Percentiles rank a stretch among this genome's conserved stretches.
phyloP scores from a whole-genome alignment of 441 rosid species.

The Raphanus hybrid region DNA sequence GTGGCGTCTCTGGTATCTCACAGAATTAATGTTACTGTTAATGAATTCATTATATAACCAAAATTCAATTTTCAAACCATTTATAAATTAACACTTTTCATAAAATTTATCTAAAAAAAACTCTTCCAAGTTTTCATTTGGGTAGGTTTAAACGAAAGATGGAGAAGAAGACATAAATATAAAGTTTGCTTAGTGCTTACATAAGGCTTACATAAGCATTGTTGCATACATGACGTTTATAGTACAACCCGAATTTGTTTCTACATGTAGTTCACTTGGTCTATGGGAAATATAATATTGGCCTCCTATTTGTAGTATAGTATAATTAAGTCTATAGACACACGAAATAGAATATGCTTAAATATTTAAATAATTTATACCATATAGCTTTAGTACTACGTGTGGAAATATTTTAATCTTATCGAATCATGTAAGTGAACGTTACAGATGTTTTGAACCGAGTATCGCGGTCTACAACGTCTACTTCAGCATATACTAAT shows the following conservation, averaged over 20 bases:
- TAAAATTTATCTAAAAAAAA: neutral
- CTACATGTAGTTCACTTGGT: conserved; percentile 23
- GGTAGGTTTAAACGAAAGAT: conserved; percentile 7
- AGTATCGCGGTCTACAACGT: no score
- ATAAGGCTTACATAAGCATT: conserved; percentile 38
- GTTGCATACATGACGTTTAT: conserved; percentile 34
- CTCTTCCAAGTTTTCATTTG: conserved; percentile 6
- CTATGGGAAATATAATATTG: neutral
- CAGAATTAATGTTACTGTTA: neutral
- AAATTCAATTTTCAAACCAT: neutral
- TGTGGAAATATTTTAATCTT: no score
- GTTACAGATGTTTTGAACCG: no score
- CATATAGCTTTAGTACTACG: no score
- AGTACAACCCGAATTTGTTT: conserved; percentile 7
- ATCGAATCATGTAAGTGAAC: no score
- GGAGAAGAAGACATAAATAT: conserved; percentile 13
- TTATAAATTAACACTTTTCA: neutral
- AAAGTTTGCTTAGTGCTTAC: neutral
- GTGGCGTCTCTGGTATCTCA: neutral
- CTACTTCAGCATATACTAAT: no score
- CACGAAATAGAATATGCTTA: conserved; percentile 1
- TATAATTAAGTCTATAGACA: neutral
- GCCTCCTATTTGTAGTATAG: conserved; percentile 7
- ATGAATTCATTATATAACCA: neutral
- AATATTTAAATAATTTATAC: neutral